A percentile compares a stretch with the other conserved stretches of the same genome.
phyloP scores from a whole-genome alignment of 805 yeast species.

The Yarrowia sp. region DNA sequence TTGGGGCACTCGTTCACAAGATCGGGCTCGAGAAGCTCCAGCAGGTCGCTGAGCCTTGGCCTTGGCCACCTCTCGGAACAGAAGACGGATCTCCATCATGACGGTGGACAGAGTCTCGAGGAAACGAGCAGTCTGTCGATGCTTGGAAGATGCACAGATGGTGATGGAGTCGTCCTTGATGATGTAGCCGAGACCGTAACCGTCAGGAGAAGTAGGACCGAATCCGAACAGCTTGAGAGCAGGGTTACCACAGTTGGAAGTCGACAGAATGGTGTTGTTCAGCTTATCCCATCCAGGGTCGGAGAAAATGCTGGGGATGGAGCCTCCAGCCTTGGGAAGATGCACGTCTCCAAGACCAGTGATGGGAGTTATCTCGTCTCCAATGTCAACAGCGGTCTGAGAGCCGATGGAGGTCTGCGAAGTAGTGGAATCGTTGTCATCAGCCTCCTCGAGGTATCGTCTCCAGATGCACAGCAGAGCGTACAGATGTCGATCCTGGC shows the following conservation, averaged over 20 bases:
- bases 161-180: constrained; percentile 76
- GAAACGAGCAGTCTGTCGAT: constrained; percentile 80
- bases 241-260: constrained; percentile 91
- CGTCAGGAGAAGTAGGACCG: constrained; percentile 86
- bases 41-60: constrained; percentile 27
- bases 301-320: constrained; percentile 71
- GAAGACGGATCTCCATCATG: constrained; percentile 54
- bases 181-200: constrained; percentile 91
- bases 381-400: constrained; percentile 35
- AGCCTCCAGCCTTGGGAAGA: constrained; percentile 29
- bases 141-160: constrained; percentile 81
- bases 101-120: constrained; percentile 64
- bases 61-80: constrained; percentile 38
- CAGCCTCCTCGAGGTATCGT: constrained; percentile 37
- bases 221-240: constrained; percentile 84
- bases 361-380: constrained; percentile 83
- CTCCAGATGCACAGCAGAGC: constrained; percentile 89
- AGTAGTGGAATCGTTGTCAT: constrained; percentile 28
- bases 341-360: constrained; percentile 90
- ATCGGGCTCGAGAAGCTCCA: constrained; percentile 31
- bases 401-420: constrained; percentile 37
- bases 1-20: constrained; percentile 29
- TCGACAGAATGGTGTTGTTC: constrained; percentile 75
- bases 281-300: constrained; percentile 86
- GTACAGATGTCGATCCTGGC: constrained; percentile 89